phyloP scores from a whole-genome alignment of 345 rosid species.

The Syzygium oleosum region DNA sequence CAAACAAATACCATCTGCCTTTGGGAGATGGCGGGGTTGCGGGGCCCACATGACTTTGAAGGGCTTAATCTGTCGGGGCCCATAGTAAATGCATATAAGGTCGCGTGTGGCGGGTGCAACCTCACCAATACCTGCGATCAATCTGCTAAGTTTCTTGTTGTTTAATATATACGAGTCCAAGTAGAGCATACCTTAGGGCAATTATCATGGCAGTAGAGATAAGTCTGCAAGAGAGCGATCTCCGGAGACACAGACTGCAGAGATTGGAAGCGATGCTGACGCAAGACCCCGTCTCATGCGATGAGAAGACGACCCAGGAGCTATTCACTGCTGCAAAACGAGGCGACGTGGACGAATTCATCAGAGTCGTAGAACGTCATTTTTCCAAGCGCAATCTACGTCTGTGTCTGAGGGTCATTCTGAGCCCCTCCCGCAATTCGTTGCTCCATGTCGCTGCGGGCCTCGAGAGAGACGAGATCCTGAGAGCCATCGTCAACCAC shows the following conservation, averaged over 20 bases:
- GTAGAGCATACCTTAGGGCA: background rate
- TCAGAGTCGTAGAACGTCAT: rapidly evolving
- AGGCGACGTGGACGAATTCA: background rate
- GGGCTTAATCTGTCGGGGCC: too few species aligned
- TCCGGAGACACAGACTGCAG: background rate
- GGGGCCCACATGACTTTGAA: too few species aligned
- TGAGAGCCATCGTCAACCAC: background rate
- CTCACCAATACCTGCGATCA: background rate
- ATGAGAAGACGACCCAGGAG: rapidly evolving
- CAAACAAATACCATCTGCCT: too few species aligned
- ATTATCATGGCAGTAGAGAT: background rate
- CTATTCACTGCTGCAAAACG: background rate
- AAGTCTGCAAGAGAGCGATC: rapidly evolving
- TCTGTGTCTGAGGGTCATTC: background rate
- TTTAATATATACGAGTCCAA: background rate
- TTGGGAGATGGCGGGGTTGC: too few species aligned
- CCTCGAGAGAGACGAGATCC: background rate
- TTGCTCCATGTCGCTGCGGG: rapidly evolving
- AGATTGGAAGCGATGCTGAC: background rate
- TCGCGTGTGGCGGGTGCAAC: too few species aligned
- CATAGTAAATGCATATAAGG: too few species aligned
- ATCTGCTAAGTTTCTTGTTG: rapidly evolving
- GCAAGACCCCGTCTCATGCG: rapidly evolving
- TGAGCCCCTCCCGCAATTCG: rapidly evolving
- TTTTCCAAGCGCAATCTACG: background rate